A percentile compares a stretch with the other conserved stretches of the same genome.
Evolutionary conservation across 495 filamentous ascomycete species (phyloP).

Genomic region (Neurospora sp.): DNA sequence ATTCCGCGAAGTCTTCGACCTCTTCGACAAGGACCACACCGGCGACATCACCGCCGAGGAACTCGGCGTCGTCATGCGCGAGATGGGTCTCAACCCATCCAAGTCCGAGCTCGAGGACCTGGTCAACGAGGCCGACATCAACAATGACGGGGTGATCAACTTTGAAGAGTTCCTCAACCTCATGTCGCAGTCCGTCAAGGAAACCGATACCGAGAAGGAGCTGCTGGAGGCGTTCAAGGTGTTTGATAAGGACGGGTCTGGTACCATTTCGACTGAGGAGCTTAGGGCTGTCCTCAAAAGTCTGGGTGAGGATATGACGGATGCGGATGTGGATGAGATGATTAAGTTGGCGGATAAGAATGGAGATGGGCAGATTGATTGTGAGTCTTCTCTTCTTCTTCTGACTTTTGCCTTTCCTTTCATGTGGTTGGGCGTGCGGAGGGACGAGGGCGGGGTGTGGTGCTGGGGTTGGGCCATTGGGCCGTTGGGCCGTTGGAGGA

Average conservation of each 20-base stretch:
- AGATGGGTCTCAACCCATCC: conserved; percentile 35
- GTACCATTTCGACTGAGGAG: conserved; percentile 37
- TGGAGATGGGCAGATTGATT: conserved; percentile 39
- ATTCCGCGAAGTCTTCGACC: conserved; percentile 88
- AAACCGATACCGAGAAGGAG: conserved; percentile 35
- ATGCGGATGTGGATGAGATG: conserved; percentile 39
- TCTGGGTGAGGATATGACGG: conserved; percentile 37
- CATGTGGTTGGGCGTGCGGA: not conserved
- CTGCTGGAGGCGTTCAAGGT: conserved; percentile 37
- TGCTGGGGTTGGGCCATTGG: not conserved
- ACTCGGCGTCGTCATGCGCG: conserved; percentile 34
- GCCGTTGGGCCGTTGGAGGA: not conserved
- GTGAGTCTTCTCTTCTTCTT: conserved; percentile 13
- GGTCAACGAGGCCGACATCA: conserved; percentile 36
- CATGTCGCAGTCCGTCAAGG: conserved; percentile 31
- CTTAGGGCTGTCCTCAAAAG: conserved; percentile 34
- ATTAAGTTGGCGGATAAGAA: conserved; percentile 36
- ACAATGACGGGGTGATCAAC: conserved; percentile 36
- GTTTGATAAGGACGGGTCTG: conserved; percentile 39
- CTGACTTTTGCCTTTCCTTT: not conserved
- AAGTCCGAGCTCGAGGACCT: conserved; percentile 34
- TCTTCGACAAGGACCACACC: conserved; percentile 93
- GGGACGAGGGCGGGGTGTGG: not conserved
- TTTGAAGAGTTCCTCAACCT: conserved; percentile 39
- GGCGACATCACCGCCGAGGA: conserved; percentile 34